A percentile compares a stretch with the other conserved stretches of the same genome.
Conservation (phyloP, 129 eudicot genomes). For the Calendula officinalis region DNA sequence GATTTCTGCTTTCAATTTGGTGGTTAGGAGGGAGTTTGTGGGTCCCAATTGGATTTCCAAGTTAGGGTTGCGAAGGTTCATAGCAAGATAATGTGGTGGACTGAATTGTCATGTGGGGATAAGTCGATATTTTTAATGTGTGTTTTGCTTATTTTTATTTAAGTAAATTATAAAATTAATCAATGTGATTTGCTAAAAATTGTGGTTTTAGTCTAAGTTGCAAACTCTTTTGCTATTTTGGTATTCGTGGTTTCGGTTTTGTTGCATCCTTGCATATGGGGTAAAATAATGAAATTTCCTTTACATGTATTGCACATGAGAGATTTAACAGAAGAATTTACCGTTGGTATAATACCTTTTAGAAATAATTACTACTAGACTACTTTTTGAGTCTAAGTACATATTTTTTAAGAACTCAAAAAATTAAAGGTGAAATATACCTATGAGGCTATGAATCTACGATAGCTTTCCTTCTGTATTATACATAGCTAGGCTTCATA, state of each 20-base stretch:
- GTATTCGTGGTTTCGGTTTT: too few species aligned
- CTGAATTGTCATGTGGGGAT: slow-evolving; percentile 36
- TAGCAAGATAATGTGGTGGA: slow-evolving; percentile 21
- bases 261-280: too few species aligned
- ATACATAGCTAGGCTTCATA: not conserved
- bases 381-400: too few species aligned
- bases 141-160: slow-evolving; percentile 26
- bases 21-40: slow-evolving; percentile 19
- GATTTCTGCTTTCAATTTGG: slow-evolving; percentile 22
- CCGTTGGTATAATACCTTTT: too few species aligned
- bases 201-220: slow-evolving; percentile 25
- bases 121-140: slow-evolving; percentile 22
- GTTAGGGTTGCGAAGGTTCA: slow-evolving; percentile 22
- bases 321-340: too few species aligned
- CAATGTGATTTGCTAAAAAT: slow-evolving; percentile 30
- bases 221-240: not conserved
- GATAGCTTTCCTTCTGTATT: too few species aligned
- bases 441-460: not conserved
- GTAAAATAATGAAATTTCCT: too few species aligned
- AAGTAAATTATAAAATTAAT: slow-evolving; percentile 12
- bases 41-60: slow-evolving; percentile 24
- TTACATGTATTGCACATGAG: too few species aligned
- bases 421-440: not conserved
- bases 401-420: not conserved
- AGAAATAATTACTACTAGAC: too few species aligned